A percentile compares a stretch with the other conserved stretches of the same genome.
Conservation (phyloP, 169 alveolate genomes). For the Eimeria sp. region DNA sequence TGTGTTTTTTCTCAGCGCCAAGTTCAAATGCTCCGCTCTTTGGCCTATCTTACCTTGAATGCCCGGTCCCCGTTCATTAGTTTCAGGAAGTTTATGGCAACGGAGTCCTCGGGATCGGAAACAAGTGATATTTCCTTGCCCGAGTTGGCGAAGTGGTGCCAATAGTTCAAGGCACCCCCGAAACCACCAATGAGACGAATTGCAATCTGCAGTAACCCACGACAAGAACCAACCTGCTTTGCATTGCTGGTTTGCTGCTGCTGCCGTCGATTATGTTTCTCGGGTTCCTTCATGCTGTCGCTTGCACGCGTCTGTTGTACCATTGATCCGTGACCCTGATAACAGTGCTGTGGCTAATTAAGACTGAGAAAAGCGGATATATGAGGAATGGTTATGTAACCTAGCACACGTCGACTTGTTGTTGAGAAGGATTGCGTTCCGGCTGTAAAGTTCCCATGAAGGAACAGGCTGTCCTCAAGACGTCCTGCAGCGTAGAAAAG, state of each 20-base stretch:
- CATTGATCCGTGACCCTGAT: neutral
- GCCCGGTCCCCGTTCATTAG: constrained; percentile 84
- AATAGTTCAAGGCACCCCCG: constrained; percentile 89
- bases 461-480: constrained; percentile 82
- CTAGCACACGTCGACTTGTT: constrained; percentile 64
- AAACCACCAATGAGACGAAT: constrained; percentile 85
- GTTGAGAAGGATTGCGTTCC: constrained; percentile 73
- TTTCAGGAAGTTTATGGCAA: constrained; percentile 89
- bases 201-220: constrained; percentile 71
- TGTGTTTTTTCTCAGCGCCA: neutral
- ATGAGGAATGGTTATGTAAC: neutral
- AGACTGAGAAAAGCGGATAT: neutral
- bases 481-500: constrained; percentile 81
- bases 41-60: constrained; percentile 32
- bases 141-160: constrained; percentile 89
- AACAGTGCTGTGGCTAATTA: neutral
- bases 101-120: constrained; percentile 88
- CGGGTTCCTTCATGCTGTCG: neutral
- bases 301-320: neutral
- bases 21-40: neutral
- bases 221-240: constrained; percentile 57
- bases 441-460: constrained; percentile 82
- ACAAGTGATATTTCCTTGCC: constrained; percentile 87
- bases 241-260: neutral
- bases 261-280: neutral